Conservation (phyloP, 176 grass and related monocot species). For the Panicum miliaceum region DNA sequence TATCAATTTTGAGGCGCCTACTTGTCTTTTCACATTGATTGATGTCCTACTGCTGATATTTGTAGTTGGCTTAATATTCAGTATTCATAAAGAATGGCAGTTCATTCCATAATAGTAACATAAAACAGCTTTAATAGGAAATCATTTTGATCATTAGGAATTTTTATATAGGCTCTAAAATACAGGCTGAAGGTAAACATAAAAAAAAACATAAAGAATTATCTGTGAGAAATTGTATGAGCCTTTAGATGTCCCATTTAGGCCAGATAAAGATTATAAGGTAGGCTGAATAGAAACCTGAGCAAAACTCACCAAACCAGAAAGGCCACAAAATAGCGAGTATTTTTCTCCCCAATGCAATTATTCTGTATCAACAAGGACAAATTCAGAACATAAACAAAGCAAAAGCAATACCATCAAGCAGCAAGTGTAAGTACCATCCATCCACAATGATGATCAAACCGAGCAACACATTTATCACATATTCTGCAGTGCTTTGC, state of each 20-base stretch:
- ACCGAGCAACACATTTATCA: conserved; percentile 94
- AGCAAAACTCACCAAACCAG: conserved; percentile 85
- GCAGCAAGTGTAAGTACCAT: conserved; percentile 64
- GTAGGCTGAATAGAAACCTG: conserved; percentile 6
- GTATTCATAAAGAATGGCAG: neutral
- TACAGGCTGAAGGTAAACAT: conserved; percentile 17
- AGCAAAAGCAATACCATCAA: conserved; percentile 29
- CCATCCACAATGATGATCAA: conserved; percentile 99
- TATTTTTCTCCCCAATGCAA: conserved; percentile 99
- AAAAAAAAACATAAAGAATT: neutral
- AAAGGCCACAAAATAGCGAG: conserved; percentile 92
- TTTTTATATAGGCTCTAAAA: conserved; percentile 2
- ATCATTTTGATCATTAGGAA: neutral
- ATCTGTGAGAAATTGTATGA: neutral
- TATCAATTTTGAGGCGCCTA: neutral
- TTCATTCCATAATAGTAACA: neutral
- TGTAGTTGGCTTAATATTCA: neutral
- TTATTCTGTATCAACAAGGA: conserved; percentile 79
- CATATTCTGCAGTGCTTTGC: conserved; percentile 98
- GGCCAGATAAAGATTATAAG: conserved; percentile 21
- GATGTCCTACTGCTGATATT: conserved; percentile 21
- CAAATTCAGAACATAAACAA: conserved; percentile 44
- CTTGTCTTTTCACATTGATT: neutral
- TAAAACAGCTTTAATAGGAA: neutral
- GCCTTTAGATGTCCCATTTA: neutral